Percentiles rank a stretch among this genome's conserved stretches.
Conservation (phyloP, 257 asterid genomes). For the Solanum chaucha region DNA sequence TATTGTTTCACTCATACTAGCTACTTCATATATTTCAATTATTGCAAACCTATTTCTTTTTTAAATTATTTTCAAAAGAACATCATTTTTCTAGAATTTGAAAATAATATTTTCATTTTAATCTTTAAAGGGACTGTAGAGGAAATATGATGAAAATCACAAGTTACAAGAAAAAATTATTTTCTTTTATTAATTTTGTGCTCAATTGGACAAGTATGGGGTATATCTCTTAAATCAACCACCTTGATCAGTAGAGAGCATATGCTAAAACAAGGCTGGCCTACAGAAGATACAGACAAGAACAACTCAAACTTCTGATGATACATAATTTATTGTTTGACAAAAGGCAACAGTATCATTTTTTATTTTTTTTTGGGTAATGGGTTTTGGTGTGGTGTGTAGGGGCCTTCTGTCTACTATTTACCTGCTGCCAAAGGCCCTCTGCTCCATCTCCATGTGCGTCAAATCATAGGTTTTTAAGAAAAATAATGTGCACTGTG, state of each 20-base stretch:
- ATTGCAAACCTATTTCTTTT: neutral
- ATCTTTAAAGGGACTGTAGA: neutral
- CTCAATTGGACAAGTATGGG: neutral
- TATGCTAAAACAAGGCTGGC: slow-evolving; percentile 9
- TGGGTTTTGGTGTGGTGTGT: neutral
- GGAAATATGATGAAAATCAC: neutral
- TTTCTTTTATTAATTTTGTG: neutral
- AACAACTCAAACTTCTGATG: slow-evolving; percentile 12
- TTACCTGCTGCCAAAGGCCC: neutral
- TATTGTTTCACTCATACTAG: neutral
- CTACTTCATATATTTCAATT: neutral
- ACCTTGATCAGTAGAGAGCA: neutral
- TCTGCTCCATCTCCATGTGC: neutral
- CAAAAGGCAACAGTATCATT: neutral
- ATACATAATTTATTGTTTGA: neutral
- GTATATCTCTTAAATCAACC: neutral
- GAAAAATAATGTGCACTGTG: neutral
- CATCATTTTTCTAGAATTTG: neutral
- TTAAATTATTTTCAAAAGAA: neutral
- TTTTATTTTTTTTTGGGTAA: neutral
- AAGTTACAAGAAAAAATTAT: neutral
- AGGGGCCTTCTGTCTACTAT: neutral
- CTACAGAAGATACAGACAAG: slow-evolving; percentile 10
- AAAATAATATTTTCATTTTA: neutral
- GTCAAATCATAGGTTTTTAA: slow-evolving; percentile 6